Conservation (phyloP, 495 filamentous ascomycete species). For the Aspergillus asperescens region DNA sequence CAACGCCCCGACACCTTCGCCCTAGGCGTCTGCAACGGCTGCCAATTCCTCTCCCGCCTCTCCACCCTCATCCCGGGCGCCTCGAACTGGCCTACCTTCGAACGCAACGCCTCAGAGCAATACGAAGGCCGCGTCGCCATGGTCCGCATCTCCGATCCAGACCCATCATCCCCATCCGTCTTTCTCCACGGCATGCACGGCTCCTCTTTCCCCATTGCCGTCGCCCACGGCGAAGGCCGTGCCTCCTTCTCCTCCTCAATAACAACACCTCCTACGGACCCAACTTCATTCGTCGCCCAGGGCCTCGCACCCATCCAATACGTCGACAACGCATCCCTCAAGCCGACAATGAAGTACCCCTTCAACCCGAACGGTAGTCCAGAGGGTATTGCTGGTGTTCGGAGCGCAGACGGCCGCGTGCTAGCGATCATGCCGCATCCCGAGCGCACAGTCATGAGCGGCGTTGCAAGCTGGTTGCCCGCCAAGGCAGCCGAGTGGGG, state of each 20-base stretch:
- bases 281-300: conserved; percentile 51
- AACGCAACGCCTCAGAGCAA: conserved; percentile 79
- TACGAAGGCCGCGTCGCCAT: conserved; percentile 88
- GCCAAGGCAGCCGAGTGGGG: conserved; percentile 65
- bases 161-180: conserved; percentile 57
- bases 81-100: conserved; percentile 80
- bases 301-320: conserved; percentile 71
- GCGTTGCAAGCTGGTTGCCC: conserved; percentile 73
- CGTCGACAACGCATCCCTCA: conserved; percentile 67
- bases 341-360: conserved; percentile 77
- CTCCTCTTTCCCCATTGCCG: conserved; percentile 75
- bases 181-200: conserved; percentile 92
- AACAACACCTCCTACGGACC: conserved; percentile 27
- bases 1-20: conserved; percentile 83
- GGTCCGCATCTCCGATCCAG: conserved; percentile 69
- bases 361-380: conserved; percentile 92
- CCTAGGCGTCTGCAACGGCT: conserved; percentile 95
- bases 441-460: conserved; percentile 81
- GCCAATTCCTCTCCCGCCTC: conserved; percentile 85
- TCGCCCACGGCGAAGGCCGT: conserved; percentile 89
- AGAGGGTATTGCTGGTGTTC: conserved; percentile 77
- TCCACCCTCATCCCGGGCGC: conserved; percentile 84
- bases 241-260: conserved; percentile 57
- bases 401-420: conserved; percentile 75
- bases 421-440: conserved; percentile 96